Base-by-base conservation (phyloP, 2,329 filamentous ascomycete species). In the Saccharata proteae region DNA sequence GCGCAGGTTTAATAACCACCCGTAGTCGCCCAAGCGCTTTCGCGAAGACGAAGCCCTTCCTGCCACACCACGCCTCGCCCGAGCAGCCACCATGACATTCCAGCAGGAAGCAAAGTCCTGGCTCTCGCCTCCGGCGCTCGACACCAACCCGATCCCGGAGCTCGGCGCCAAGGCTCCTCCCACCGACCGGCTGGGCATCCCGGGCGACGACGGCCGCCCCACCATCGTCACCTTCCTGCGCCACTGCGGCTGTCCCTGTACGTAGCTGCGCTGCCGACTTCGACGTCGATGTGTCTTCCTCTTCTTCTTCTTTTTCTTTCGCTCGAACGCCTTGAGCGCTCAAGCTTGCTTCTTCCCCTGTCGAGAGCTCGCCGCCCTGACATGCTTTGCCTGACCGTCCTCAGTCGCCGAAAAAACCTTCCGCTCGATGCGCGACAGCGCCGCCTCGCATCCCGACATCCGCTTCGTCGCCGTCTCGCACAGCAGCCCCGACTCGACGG, bases 171-270 rank as follows among this genome's bases (percentile, higher is more conserved):
- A 61, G 38, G 75, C 75, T 1, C 77, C 76, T 1, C 59, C 58
- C 5, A 63, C 69, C 16, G 41, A 59, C 16, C 61, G 64, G 37
- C 55, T 81, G 5, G 46, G 48, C 6, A 52, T 79, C n/a, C 65
- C 69, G 1, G 52, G 61, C 24, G 55, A 58, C 15, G 43, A 59
- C 41, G 52, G 51, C 15, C 72, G 69, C 43, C 71, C 73, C 1
- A 70, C 67, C 0, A 48, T 84, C 2, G 55, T 84, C 13, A 65
- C 72, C 11, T 84, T 84, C 45, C 62, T 84, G 5, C 64, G 79
- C 19, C 77, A 83, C 49, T 83, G 77, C 48, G 79, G 78, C 19
- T 81, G 77, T 57, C 78, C 78, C 8, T 81, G 78, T 79, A 65
- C 48, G 66, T 53, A 7, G 13, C 12, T 13, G 16, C 26, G 7